These are phyloP conservation scores for Chalaropsis thielavioides DNA, from an alignment of 2,329 filamentous ascomycete genomes.

Conservation along the genomic window DNA sequence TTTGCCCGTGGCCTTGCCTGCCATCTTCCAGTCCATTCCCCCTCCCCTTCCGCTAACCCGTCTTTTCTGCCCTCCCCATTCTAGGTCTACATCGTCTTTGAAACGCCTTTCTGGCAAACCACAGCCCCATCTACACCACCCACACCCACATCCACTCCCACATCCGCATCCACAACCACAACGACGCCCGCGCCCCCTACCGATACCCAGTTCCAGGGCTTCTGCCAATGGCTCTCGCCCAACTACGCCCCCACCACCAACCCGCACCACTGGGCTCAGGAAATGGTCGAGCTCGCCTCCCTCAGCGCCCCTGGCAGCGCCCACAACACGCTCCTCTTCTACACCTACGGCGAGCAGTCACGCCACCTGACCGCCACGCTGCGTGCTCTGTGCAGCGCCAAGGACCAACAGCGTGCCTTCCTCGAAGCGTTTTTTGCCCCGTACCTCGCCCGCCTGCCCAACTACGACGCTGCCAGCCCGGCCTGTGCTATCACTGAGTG, in stretches of 20 bases:
- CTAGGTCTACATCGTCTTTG: slow-evolving; percentile 53
- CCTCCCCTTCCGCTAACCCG: too few species aligned
- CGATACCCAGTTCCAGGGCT: slow-evolving; percentile 40
- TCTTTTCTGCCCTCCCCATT: too few species aligned
- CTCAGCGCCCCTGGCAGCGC: slow-evolving; percentile 37
- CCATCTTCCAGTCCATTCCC: background rate
- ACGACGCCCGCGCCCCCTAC: slow-evolving; percentile 15
- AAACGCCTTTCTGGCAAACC: slow-evolving; percentile 55
- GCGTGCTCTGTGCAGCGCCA: slow-evolving; percentile 32
- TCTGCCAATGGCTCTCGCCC: slow-evolving; percentile 63
- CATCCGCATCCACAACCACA: background rate
- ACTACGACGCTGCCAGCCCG: slow-evolving; percentile 40
- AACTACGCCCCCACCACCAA: slow-evolving; percentile 49
- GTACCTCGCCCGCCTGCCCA: slow-evolving; percentile 61
- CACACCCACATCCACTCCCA: background rate
- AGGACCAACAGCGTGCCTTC: slow-evolving; percentile 29
- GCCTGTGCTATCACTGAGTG: slow-evolving; percentile 48
- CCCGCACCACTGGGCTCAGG: slow-evolving; percentile 54
- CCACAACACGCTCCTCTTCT: slow-evolving; percentile 78
- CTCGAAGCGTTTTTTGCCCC: slow-evolving; percentile 57
- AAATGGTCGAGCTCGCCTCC: slow-evolving; percentile 61
- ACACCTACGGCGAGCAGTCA: slow-evolving; percentile 52
- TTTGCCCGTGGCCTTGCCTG: background rate
- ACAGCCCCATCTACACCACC: background rate
- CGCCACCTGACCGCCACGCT: slow-evolving; percentile 36